phyloP scores from a whole-genome alignment of 805 yeast genomes.

The Candida manassasensis region DNA sequence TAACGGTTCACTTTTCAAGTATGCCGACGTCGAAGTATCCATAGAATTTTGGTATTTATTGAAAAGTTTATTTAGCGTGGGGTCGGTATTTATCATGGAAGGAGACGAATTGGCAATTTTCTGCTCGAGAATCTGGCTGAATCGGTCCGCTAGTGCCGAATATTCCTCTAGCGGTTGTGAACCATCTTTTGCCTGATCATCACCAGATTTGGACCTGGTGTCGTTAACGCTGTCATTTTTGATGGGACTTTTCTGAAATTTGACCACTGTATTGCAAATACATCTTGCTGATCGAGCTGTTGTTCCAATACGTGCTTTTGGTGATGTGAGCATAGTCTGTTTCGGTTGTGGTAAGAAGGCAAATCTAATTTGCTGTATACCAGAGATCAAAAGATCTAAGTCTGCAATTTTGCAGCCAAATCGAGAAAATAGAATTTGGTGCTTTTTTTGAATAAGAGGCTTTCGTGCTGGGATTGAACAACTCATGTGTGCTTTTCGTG shows the following conservation, averaged over 20 bases:
- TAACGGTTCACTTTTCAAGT: conserved; percentile 28
- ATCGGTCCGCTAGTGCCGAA: conserved; percentile 28
- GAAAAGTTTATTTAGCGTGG: conserved; percentile 12
- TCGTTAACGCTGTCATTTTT: neutral
- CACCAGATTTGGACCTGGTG: neutral
- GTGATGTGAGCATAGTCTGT: neutral
- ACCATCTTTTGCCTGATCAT: neutral
- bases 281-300: neutral
- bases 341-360: neutral
- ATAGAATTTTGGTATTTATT: conserved; percentile 10
- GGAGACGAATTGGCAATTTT: conserved; percentile 15
- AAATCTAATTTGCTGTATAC: too few relatives aligned
- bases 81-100: conserved; percentile 16
- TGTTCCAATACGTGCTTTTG: neutral
- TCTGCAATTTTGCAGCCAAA: neutral
- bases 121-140: conserved; percentile 29
- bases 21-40: conserved; percentile 9
- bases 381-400: too few relatives aligned
- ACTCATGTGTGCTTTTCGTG: too few relatives aligned
- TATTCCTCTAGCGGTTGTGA: conserved; percentile 8
- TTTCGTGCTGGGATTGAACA: too few relatives aligned
- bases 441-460: too few relatives aligned
- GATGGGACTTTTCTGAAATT: neutral
- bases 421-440: neutral
- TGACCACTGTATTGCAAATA: neutral